These are phyloP conservation scores for Cryptosporidium ubiquitum DNA, from an alignment of 169 alveolate species.

Conservation along the genomic window DNA sequence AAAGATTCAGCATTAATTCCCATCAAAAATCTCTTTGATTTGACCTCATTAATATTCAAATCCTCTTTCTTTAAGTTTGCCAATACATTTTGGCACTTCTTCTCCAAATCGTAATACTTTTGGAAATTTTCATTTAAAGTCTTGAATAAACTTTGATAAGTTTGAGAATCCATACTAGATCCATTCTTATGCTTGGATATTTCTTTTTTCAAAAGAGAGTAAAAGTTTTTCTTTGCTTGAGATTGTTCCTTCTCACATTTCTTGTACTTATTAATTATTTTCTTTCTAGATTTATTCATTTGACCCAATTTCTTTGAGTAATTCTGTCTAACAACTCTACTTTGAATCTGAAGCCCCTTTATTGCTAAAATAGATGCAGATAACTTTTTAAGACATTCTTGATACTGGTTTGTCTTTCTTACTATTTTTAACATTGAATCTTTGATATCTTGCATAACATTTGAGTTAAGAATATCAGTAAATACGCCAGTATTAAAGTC, in stretches of 20 bases:
- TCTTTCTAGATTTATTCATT: not conserved
- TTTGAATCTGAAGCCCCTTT: slow-evolving; percentile 6
- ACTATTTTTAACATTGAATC: not conserved
- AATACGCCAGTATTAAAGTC: not conserved
- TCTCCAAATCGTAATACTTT: not conserved
- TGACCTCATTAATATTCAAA: not conserved
- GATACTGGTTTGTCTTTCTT: not conserved
- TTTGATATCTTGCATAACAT: not conserved
- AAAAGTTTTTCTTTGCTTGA: not conserved
- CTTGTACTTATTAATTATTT: not conserved
- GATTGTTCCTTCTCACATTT: not conserved
- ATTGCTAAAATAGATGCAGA: not conserved
- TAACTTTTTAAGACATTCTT: slow-evolving; percentile 44
- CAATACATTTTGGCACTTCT: not conserved
- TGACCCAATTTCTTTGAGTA: not conserved
- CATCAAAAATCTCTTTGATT: not conserved
- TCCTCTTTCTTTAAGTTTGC: slow-evolving; percentile 7
- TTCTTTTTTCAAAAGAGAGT: not conserved
- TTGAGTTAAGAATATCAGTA: not conserved
- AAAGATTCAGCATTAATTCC: not conserved
- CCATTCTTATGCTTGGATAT: not conserved
- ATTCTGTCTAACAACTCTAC: not conserved
- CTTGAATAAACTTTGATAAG: not conserved
- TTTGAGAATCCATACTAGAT: not conserved
- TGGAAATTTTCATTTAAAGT: not conserved